phyloP scores from a whole-genome alignment of 352 stramenopile species.

The Pseudoperonospora humuli region DNA sequence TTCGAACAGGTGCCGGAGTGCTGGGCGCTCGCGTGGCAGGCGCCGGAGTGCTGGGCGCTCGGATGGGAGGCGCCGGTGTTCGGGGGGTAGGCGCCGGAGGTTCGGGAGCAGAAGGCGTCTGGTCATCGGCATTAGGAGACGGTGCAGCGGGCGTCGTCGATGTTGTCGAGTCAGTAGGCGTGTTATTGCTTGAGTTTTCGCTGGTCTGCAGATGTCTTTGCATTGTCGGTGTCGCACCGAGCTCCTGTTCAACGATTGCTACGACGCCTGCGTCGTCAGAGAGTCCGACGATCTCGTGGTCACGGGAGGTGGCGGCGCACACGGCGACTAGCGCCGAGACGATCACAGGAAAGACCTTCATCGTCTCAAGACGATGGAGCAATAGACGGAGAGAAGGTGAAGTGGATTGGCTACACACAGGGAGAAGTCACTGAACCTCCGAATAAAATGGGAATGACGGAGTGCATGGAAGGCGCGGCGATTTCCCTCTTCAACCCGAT shows the following conservation, averaged over 20 bases:
- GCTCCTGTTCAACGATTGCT: slow-evolving; percentile 10
- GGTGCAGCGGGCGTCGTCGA: slow-evolving; percentile 19
- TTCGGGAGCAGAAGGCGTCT: background rate
- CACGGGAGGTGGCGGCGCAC: slow-evolving; percentile 11
- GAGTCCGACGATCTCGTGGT: background rate
- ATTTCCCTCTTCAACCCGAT: background rate
- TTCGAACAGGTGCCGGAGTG: no score
- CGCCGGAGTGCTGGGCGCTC: background rate
- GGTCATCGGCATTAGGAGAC: no score
- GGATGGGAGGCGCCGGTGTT: background rate
- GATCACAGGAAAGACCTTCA: slow-evolving; percentile 34
- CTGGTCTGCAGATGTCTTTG: slow-evolving; percentile 16
- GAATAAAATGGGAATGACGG: slow-evolving; percentile 28
- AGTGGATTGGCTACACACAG: background rate
- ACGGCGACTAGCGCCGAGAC: slow-evolving; percentile 15
- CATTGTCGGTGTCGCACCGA: slow-evolving; percentile 11
- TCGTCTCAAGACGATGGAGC: slow-evolving; percentile 1
- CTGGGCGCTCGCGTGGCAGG: no score
- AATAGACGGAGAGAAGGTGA: background rate
- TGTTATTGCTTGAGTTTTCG: slow-evolving; percentile 10
- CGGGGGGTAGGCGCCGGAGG: background rate
- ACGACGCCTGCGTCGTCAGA: slow-evolving; percentile 13
- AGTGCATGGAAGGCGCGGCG: background rate
- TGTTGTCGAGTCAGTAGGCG: slow-evolving; percentile 4
- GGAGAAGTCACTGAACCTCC: slow-evolving; percentile 15